Base-by-base conservation (phyloP, 148 eudicot genomes). In the Gaultheria prostrata region DNA sequence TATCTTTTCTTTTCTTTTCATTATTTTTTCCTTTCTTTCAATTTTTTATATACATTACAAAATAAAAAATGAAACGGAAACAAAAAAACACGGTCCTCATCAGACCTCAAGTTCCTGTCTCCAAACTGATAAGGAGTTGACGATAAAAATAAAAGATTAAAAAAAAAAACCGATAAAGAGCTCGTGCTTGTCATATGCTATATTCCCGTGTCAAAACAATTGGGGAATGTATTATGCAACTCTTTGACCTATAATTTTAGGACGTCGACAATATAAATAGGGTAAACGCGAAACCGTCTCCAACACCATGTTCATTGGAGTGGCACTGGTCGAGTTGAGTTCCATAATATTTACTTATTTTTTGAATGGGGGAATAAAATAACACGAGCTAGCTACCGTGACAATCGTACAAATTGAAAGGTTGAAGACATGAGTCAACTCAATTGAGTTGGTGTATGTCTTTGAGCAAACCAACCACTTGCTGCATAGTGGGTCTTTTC, bases 401-500 rank as follows among this genome's bases (percentile, higher is more conserved):
- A 39, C 43, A 39, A 10, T 28, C 32, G 12, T 26, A 14, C 15
- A 65, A 12, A 24, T 65, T 74, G 53, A 21, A 45, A 21, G 1
- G 30, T 21, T 4, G 7, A 45, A 10, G 28, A 21, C 8, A 45
- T 4, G 78, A 71, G 72, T 32, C 71, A 77, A 73, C 83, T 89
- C 85, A 87, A 50, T 81, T 30, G n/a, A 70, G 43, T 46, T 86
- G 92, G 51, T 90, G 89, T 59, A 95, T 88, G 49, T 97, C 98
- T 87, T 97, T 97, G 5, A 97, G 90, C 87, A 93, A 80, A 26
- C 98, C 99, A 49, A 97, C 89, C 15, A 95, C 97, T 71, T 97
- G 99, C 82, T 93, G 94, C 99, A 97, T 97, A 9, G 90, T 88
- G 43, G 98, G 99, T 80, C 99, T 86, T 85, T 97, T 97, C 50